phyloP scores from a whole-genome alignment of 208 protist species.

The Acanthamoeba lenticulata region DNA sequence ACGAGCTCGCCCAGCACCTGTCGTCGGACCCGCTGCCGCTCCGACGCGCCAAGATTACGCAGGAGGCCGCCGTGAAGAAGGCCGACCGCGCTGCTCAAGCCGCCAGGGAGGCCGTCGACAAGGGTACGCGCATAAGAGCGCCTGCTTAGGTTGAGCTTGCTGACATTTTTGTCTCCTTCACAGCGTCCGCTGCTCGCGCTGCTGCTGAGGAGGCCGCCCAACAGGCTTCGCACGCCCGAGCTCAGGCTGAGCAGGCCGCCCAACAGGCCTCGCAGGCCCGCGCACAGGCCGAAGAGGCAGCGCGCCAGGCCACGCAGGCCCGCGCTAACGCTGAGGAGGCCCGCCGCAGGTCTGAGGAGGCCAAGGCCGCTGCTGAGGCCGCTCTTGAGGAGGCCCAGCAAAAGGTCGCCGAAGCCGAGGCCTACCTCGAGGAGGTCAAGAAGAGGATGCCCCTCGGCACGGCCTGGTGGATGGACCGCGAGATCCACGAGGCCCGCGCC shows the following conservation, averaged over 20 bases:
- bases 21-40: neutral
- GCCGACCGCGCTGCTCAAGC: constrained; percentile 54
- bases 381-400: constrained; percentile 62
- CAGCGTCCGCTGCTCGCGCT: neutral
- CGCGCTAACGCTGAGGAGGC: constrained; percentile 8
- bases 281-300: neutral
- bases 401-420: constrained; percentile 64
- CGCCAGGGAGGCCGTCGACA: constrained; percentile 42
- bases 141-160: neutral
- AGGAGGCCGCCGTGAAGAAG: constrained; percentile 71
- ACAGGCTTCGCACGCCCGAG: neutral
- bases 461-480: constrained; percentile 75
- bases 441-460: constrained; percentile 41
- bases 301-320: constrained; percentile 1
- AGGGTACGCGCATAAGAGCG: neutral
- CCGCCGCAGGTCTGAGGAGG: constrained; percentile 4
- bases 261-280: neutral
- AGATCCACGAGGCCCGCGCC: constrained; percentile 65
- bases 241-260: neutral
- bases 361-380: constrained; percentile 61
- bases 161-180: neutral
- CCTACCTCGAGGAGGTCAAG: constrained; percentile 74
- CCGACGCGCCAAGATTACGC: constrained; percentile 1
- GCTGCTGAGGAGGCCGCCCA: constrained; percentile 1
- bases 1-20: constrained; percentile 36